Evolutionary conservation across 495 filamentous ascomycete genomes (phyloP).

Genomic region (Aspergillus kassunensis): DNA sequence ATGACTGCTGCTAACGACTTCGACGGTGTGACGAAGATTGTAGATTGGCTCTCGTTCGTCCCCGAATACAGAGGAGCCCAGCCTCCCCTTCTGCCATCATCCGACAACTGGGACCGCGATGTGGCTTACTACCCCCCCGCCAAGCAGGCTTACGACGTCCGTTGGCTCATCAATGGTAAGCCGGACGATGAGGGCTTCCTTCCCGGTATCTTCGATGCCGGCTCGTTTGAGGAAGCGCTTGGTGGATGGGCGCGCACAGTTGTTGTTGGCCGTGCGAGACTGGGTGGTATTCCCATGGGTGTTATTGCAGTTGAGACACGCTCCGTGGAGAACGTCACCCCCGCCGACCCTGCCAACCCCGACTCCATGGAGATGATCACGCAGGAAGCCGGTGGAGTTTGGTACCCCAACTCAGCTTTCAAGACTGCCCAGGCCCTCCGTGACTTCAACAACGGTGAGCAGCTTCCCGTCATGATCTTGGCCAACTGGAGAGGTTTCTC

Average conservation of each 20-base stretch:
- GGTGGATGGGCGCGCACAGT: conserved; percentile 97
- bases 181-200: conserved; percentile 83
- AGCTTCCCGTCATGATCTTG: conserved; percentile 96
- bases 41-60: conserved; percentile 95
- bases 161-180: conserved; percentile 90
- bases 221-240: conserved; percentile 94
- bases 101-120: conserved; percentile 93
- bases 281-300: conserved; percentile 97
- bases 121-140: conserved; percentile 77
- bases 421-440: conserved; percentile 98
- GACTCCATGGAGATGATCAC: conserved; percentile 93
- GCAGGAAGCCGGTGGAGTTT: conserved; percentile 95
- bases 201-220: conserved; percentile 89
- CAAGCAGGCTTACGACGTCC: conserved; percentile 88
- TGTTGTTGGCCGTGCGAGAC: conserved; percentile 91
- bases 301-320: conserved; percentile 97
- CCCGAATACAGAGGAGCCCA: conserved; percentile 90
- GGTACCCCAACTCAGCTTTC: conserved; percentile 99
- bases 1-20: conserved; percentile 98
- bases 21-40: conserved; percentile 94
- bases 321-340: conserved; percentile 92
- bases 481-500: conserved; percentile 99
- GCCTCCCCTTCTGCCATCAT: conserved; percentile 76
- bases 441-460: conserved; percentile 98
- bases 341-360: conserved; percentile 97